Base-by-base conservation (phyloP, 2,329 filamentous ascomycete genomes). In the Shiraia bambusicola region DNA sequence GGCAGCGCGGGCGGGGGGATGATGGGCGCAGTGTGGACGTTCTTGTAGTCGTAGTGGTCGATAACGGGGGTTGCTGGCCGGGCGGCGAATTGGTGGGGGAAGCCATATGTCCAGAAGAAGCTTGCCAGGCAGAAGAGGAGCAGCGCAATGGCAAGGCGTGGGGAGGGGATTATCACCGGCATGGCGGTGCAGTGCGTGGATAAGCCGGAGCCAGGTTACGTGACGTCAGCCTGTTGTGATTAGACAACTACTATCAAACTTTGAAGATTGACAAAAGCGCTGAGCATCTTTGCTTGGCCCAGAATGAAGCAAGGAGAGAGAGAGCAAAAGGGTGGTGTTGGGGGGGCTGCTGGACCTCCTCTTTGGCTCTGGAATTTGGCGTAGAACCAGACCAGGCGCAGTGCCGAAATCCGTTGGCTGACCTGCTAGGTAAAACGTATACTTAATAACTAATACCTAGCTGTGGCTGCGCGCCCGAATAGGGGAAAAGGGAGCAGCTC, bases 31-130 rank as follows among this genome's bases (percentile, higher is more conserved):
- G 39, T 45, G 24, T 58, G 45, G 5, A 54, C 47, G 19, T 60
- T 59, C 14, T 51, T 47, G 15, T 56, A 45, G 13, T 47, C 46
- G 32, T 58, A 55, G 19, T 63, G 56, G 24, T 54, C 43, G 34
- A 63, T 54, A 3, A 59, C 48, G 2, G 61, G 62, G 13, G 53
- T 35, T 15, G 47, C 34, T 1, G 58, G 58, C 19, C 47, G 35
- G 2, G 45, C 49, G 17, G 45, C 49, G 19, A 51, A 38, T 13
- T 51, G 56, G 24, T 43, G 40, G 6, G 63, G 58, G 13, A 61
- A 45, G 17, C 59, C 63, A 35, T 52, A 57, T 2, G 60, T 60
- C 62, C 62, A 65, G 17, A 67, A 47, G 45, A 67, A 63, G 44
- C 49, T 59, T 19, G 65, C 16, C 32, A 67, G 50, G 16, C 59